A percentile compares a stretch with the other conserved stretches of the same genome.
phyloP scores from a whole-genome alignment of 345 rosid genomes.

The Nephelium lappaceum region DNA sequence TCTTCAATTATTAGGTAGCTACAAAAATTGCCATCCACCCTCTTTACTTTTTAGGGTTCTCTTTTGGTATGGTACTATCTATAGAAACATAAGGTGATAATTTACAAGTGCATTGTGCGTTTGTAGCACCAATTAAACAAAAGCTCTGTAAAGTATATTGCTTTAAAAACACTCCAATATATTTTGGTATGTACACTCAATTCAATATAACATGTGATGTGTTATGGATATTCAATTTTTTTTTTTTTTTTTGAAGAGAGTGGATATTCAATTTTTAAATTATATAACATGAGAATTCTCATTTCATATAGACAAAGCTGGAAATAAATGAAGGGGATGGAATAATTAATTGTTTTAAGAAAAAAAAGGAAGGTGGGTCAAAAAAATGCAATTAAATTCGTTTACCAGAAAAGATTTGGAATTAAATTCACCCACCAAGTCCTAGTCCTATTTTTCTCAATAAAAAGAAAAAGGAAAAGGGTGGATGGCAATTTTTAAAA shows the following conservation, averaged over 20 bases:
- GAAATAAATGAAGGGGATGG: neutral
- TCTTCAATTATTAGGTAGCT: constrained; percentile 2
- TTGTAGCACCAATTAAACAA: too few relatives aligned
- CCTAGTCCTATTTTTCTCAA: neutral
- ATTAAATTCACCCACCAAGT: constrained; percentile 7
- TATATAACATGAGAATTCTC: too few relatives aligned
- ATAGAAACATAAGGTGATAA: neutral
- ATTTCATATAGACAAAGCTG: neutral
- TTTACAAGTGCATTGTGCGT: too few relatives aligned
- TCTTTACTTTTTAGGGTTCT: neutral
- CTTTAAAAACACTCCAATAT: too few relatives aligned
- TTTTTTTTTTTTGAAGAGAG: too few relatives aligned
- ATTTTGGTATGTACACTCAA: neutral
- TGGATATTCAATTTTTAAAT: too few relatives aligned
- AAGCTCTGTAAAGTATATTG: too few relatives aligned
- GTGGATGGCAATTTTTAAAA: too few relatives aligned
- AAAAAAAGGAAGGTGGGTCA: neutral
- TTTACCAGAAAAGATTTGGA: constrained; percentile 20
- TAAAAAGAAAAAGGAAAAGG: too few relatives aligned
- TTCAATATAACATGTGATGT: neutral
- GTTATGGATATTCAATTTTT: neutral
- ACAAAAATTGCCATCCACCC: neutral
- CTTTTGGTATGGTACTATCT: neutral
- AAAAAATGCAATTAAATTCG: constrained; percentile 6
- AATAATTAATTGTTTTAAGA: neutral